A percentile compares a stretch with the other conserved stretches of the same genome.
phyloP scores from a whole-genome alignment of 179 eudicot genomes.

The Dionaea muscipula region DNA sequence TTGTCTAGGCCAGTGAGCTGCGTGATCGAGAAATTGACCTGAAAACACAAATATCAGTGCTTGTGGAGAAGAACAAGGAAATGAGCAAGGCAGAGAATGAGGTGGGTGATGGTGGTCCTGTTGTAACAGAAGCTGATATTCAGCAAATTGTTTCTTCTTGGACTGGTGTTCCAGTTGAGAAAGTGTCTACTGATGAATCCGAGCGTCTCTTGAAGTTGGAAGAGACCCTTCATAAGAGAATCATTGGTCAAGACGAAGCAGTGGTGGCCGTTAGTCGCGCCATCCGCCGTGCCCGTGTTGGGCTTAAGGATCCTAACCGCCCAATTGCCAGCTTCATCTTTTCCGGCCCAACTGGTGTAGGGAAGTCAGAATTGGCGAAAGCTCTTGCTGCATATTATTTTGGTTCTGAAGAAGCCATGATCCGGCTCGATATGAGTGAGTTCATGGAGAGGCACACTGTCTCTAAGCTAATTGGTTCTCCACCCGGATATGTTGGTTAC shows the following conservation, averaged over 20 bases:
- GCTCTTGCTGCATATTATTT: conserved; percentile 75
- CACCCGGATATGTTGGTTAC: conserved; percentile 94
- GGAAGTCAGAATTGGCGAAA: conserved; percentile 92
- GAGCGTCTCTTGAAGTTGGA: conserved; percentile 67
- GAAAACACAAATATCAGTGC: conserved; percentile 49
- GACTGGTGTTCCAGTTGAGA: conserved; percentile 93
- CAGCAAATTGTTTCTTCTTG: conserved; percentile 74
- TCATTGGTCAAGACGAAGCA: conserved; percentile 85
- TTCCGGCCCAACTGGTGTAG: conserved; percentile 98
- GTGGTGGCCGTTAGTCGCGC: conserved; percentile 85
- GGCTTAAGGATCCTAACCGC: conserved; percentile 88
- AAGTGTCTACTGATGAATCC: conserved; percentile 68
- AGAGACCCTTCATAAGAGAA: conserved; percentile 79
- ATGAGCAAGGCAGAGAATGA: conserved; percentile 54
- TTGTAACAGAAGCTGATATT: conserved; percentile 67
- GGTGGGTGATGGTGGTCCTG: conserved; percentile 42
- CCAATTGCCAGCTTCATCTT: no score
- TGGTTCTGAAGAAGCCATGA: conserved; percentile 88
- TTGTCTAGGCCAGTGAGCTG: conserved; percentile 57
- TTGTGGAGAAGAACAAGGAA: conserved; percentile 60
- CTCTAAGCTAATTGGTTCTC: conserved; percentile 82
- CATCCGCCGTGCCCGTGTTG: conserved; percentile 88
- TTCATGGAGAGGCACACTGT: conserved; percentile 95
- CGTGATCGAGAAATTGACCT: conserved; percentile 68
- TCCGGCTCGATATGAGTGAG: conserved; percentile 93